A percentile compares a stretch with the other conserved stretches of the same genome.
Conservation (phyloP, 768 basidiomycete species). For the Trametes gibbosa region DNA sequence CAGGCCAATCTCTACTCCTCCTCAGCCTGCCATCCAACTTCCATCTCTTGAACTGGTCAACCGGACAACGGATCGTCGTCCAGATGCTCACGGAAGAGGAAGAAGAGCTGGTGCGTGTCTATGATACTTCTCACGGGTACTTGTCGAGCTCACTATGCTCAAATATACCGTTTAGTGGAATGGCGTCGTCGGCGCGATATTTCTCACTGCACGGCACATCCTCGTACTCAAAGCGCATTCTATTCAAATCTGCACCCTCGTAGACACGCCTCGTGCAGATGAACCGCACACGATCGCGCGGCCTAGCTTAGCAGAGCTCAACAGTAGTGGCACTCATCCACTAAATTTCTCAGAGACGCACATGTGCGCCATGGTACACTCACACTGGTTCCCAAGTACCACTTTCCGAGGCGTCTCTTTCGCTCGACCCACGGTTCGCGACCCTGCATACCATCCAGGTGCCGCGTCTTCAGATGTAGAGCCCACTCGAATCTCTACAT, state of each 20-base stretch:
- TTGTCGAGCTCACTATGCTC: too few species aligned
- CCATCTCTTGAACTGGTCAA: constrained; percentile 40
- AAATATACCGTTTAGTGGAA: constrained; percentile 32
- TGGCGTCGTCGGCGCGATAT: constrained; percentile 40
- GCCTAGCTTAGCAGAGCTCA: background rate
- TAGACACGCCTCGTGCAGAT: background rate
- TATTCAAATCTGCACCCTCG: constrained; percentile 43
- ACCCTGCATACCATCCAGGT: background rate
- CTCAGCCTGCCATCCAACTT: constrained; percentile 28
- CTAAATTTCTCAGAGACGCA: background rate
- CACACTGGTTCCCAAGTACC: constrained; percentile 19
- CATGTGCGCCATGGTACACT: constrained; percentile 9
- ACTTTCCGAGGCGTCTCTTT: constrained; percentile 38
- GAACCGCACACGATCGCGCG: background rate
- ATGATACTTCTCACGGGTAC: background rate
- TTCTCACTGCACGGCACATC: constrained; percentile 47
- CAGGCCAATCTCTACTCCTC: constrained; percentile 32
- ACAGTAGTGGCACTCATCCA: background rate
- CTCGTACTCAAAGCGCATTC: constrained; percentile 51
- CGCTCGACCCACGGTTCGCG: constrained; percentile 3
- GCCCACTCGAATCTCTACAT: constrained; percentile 37
- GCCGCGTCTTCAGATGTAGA: background rate
- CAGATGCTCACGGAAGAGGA: constrained; percentile 25
- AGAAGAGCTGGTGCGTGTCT: constrained; percentile 33
- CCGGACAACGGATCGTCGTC: constrained; percentile 24